Percentiles rank a stretch among this genome's conserved stretches.
These are phyloP conservation scores for Rhodotorula paludigena DNA, from an alignment of 768 basidiomycete genomes.

Conservation along the genomic window DNA sequence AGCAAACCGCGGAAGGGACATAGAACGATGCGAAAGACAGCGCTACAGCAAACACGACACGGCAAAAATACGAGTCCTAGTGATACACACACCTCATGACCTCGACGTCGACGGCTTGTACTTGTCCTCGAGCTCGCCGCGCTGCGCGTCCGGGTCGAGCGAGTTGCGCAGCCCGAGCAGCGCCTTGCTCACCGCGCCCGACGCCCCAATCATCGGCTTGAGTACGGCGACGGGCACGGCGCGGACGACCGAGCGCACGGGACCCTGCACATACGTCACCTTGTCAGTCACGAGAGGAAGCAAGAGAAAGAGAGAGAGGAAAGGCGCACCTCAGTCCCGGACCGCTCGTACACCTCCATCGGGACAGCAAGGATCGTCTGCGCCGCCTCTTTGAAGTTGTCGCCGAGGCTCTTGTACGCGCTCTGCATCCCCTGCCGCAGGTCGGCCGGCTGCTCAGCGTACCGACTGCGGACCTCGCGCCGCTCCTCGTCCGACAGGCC, in stretches of 20 bases:
- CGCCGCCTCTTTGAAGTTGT: constrained; percentile 85
- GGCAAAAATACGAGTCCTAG: too few species aligned
- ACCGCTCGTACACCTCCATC: constrained; percentile 96
- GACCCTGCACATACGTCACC: constrained; percentile 60
- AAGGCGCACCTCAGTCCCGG: constrained; percentile 77
- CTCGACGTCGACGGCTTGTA: constrained; percentile 59
- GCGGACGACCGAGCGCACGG: constrained; percentile 86
- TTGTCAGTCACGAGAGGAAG: constrained; percentile 12
- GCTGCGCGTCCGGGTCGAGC: constrained; percentile 70
- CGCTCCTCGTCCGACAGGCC: constrained; percentile 17
- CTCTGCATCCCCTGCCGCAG: constrained; percentile 80
- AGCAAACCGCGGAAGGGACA: too few species aligned
- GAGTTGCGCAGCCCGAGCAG: constrained; percentile 87
- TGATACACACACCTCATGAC: too few species aligned
- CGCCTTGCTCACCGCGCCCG: constrained; percentile 93
- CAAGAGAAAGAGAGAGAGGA: not conserved
- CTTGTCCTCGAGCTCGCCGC: constrained; percentile 81
- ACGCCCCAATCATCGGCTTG: constrained; percentile 96
- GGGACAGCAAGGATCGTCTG: constrained; percentile 98
- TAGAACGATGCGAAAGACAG: too few species aligned
- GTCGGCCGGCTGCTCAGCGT: constrained; percentile 82
- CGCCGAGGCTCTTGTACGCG: constrained; percentile 82
- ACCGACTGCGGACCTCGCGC: constrained; percentile 57
- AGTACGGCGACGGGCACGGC: constrained; percentile 96
- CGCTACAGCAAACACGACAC: too few species aligned